phyloP scores from a whole-genome alignment of 1,284 basidiomycete species.

The Cutaneotrichosporon daszewskae region DNA sequence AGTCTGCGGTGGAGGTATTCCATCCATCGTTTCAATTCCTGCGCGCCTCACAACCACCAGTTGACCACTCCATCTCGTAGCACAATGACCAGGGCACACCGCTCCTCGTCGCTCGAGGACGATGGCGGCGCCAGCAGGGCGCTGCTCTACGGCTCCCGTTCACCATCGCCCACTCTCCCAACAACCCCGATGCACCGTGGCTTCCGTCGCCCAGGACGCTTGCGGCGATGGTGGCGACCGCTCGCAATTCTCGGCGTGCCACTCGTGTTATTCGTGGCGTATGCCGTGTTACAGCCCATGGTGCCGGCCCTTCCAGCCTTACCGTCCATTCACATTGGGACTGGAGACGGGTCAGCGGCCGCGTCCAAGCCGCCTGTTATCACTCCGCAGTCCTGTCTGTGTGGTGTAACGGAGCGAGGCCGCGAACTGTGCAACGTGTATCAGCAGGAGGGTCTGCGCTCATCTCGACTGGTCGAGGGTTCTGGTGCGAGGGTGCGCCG shows the following conservation, averaged over 20 bases:
- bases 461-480: constrained; percentile 29
- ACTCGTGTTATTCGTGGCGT: constrained; percentile 30
- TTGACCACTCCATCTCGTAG: no score
- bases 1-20: no score
- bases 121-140: no score
- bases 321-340: constrained; percentile 30
- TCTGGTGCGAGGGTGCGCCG: constrained; percentile 34
- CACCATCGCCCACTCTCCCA: not conserved
- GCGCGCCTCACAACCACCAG: no score
- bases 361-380: not conserved
- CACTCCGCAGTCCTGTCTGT: constrained; percentile 19
- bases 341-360: not conserved
- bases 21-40: no score
- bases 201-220: no score
- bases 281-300: constrained; percentile 33
- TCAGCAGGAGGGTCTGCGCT: constrained; percentile 27
- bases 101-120: no score
- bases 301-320: constrained; percentile 36
- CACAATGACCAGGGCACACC: no score
- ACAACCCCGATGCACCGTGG: no score
- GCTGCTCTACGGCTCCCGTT: no score
- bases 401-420: constrained; percentile 30
- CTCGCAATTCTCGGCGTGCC: constrained; percentile 27
- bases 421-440: constrained; percentile 36
- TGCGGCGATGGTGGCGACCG: constrained; percentile 23